Conservation (phyloP, 2,329 filamentous ascomycete species). For the Periconia sp. region DNA sequence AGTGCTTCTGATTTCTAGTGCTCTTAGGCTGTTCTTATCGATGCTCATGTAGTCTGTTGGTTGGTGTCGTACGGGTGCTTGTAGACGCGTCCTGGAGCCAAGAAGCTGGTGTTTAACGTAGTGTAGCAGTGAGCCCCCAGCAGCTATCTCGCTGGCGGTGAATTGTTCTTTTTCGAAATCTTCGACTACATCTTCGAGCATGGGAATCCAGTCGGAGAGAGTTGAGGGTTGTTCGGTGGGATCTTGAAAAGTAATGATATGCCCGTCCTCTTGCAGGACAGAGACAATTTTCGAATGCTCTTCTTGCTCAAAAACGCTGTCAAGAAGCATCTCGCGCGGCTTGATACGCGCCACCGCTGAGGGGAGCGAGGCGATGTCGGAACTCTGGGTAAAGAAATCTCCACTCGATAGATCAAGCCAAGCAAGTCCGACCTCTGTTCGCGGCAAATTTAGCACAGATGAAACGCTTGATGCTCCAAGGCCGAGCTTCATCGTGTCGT, state of each 20-base stretch:
- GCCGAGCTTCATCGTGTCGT: constrained; percentile 29
- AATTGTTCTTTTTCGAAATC: constrained; percentile 63
- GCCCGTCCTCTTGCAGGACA: constrained; percentile 75
- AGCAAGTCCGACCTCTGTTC: constrained; percentile 72
- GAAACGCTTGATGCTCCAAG: constrained; percentile 34
- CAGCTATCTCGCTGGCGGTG: constrained; percentile 71
- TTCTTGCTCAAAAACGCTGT: constrained; percentile 60
- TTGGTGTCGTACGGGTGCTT: constrained; percentile 78
- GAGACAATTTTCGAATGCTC: constrained; percentile 66
- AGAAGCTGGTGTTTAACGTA: constrained; percentile 83
- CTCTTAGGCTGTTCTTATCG: constrained; percentile 88
- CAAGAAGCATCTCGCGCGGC: constrained; percentile 83
- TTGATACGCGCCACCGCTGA: constrained; percentile 82
- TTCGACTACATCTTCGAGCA: constrained; percentile 77
- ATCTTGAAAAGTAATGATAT: constrained; percentile 75
- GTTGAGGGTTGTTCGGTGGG: constrained; percentile 51
- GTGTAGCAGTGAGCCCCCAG: constrained; percentile 80
- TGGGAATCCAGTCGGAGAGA: constrained; percentile 71
- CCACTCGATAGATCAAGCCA: constrained; percentile 97
- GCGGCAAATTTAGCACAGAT: constrained; percentile 46
- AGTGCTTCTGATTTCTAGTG: constrained; percentile 87
- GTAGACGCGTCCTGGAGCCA: constrained; percentile 79
- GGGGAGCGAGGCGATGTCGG: constrained; percentile 73
- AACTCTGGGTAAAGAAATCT: constrained; percentile 85
- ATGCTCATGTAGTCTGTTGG: constrained; percentile 83